Percentiles rank a stretch among this genome's conserved stretches.
phyloP scores from a whole-genome alignment of 1,284 basidiomycete genomes.

The Ceratobasidium sp. region DNA sequence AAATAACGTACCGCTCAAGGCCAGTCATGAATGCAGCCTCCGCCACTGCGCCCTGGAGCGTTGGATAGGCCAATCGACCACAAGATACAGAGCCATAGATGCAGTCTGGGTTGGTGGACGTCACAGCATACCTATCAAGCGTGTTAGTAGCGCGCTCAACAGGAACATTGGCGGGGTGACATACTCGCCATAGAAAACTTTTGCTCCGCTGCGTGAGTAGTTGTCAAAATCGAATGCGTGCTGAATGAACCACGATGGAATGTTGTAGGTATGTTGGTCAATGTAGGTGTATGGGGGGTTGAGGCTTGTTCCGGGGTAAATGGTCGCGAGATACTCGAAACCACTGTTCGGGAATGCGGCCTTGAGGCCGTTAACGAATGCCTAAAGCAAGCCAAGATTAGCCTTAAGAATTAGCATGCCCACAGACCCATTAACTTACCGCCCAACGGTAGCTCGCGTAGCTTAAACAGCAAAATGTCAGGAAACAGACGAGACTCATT shows the following conservation, averaged over 20 bases:
- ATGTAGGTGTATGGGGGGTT: constrained; percentile 54
- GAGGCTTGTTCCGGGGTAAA: constrained; percentile 54
- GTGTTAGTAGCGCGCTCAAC: background rate
- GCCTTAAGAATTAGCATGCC: background rate
- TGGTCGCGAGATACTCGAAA: constrained; percentile 58
- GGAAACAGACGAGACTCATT: constrained; percentile 4
- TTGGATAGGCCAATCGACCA: constrained; percentile 56
- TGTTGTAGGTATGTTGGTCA: constrained; percentile 54
- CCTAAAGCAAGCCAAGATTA: constrained; percentile 33
- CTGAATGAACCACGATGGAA: constrained; percentile 54
- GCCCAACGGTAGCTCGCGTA: constrained; percentile 65
- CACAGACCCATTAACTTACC: background rate
- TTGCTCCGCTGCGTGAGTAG: constrained; percentile 58
- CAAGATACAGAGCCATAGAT: constrained; percentile 49
- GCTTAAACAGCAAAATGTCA: constrained; percentile 47
- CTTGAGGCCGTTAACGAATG: constrained; percentile 65
- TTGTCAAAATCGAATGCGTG: constrained; percentile 56
- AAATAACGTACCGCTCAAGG: constrained; percentile 53
- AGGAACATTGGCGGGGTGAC: background rate
- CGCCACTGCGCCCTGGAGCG: constrained; percentile 55
- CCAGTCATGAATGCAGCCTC: constrained; percentile 60
- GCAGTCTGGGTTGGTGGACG: constrained; percentile 53
- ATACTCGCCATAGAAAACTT: constrained; percentile 50
- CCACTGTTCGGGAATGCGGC: constrained; percentile 65
- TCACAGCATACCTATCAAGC: constrained; percentile 49